Percentiles rank a stretch among this genome's conserved stretches.
Evolutionary conservation across 257 asterid species (phyloP).

Genomic region (Euphrasia confusa): DNA sequence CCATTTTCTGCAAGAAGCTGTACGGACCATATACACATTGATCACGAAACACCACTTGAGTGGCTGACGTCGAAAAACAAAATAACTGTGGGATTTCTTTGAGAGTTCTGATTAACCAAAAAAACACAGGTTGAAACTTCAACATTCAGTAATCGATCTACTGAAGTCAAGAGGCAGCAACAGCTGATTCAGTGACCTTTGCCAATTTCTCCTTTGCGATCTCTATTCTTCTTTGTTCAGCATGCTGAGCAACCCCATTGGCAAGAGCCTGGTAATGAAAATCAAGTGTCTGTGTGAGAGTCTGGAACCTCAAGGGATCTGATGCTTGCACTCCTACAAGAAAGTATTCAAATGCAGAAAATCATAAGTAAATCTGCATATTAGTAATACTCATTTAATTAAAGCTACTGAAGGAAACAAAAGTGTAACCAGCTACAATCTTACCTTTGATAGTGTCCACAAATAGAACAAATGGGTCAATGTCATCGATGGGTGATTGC

Average conservation of each 20-base stretch:
- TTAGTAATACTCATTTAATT: neutral
- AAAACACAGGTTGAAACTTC: slow-evolving; percentile 24
- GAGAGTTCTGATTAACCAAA: slow-evolving; percentile 38
- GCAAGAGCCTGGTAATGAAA: slow-evolving; percentile 85
- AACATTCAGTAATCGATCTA: slow-evolving; percentile 5
- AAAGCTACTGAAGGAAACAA: neutral
- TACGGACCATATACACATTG: slow-evolving; percentile 24
- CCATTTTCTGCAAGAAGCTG: slow-evolving; percentile 28
- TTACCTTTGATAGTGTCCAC: slow-evolving; percentile 85
- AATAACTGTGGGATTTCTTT: slow-evolving; percentile 27
- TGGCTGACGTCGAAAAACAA: slow-evolving; percentile 27
- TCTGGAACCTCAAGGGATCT: slow-evolving; percentile 85
- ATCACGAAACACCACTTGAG: slow-evolving; percentile 29
- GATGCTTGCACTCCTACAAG: slow-evolving; percentile 73
- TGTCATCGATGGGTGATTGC: slow-evolving; percentile 95
- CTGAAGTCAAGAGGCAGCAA: slow-evolving; percentile 43
- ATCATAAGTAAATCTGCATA: neutral
- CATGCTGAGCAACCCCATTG: slow-evolving; percentile 92
- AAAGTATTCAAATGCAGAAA: slow-evolving; percentile 11
- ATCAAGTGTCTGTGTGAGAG: slow-evolving; percentile 75
- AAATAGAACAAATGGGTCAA: slow-evolving; percentile 89
- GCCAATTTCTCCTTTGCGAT: slow-evolving; percentile 74
- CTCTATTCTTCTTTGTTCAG: slow-evolving; percentile 69
- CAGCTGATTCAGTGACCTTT: slow-evolving; percentile 52
- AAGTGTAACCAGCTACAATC: neutral